phyloP scores from a whole-genome alignment of 495 filamentous ascomycete species.

The Copromyces sp. region DNA sequence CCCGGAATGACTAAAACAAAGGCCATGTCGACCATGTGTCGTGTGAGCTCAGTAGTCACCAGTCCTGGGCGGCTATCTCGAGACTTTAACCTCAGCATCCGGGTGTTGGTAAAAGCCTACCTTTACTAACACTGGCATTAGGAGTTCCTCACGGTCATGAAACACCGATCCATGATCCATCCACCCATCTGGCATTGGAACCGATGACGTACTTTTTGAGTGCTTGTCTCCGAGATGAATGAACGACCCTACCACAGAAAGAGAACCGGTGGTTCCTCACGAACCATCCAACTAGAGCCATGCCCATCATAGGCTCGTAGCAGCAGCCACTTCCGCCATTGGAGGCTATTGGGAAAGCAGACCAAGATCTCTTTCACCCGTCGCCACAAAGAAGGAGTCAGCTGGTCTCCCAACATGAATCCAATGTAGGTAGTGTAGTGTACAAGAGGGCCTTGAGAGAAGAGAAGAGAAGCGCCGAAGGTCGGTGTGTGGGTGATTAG shows the following conservation, averaged over 20 bases:
- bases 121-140: not conserved
- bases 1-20: not conserved
- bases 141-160: not conserved
- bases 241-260: not conserved
- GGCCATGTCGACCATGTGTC: not conserved
- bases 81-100: not conserved
- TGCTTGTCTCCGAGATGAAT: not conserved
- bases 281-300: not conserved
- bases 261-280: not conserved
- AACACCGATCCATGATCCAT: not conserved
- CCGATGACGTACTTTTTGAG: not conserved
- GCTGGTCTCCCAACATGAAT: not conserved
- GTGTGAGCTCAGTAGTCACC: not conserved
- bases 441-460: not conserved
- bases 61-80: not conserved
- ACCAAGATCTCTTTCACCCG: not conserved
- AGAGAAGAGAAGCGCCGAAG: not conserved
- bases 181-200: not conserved
- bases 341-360: not conserved
- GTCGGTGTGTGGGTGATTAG: not conserved
- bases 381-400: not conserved
- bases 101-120: not conserved
- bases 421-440: not conserved
- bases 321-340: not conserved
- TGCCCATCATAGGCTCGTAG: not conserved